Percentiles rank a stretch among this genome's conserved stretches.
Conservation (phyloP, 495 filamentous ascomycete species). For the Penicillium argentinense region DNA sequence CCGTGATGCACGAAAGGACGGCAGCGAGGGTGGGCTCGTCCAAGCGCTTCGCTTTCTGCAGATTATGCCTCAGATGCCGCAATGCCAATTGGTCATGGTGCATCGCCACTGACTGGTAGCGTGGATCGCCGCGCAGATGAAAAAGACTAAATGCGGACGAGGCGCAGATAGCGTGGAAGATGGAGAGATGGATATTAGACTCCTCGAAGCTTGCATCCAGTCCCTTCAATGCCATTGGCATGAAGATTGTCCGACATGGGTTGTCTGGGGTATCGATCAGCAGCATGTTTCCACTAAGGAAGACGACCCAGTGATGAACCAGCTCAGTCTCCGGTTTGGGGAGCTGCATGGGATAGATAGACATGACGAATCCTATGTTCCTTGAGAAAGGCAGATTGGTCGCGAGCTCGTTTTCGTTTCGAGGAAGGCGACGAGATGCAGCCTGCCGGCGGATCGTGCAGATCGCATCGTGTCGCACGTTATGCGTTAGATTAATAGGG, state of each 20-base stretch:
- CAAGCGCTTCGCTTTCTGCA: slow-evolving; percentile 14
- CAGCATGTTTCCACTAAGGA: slow-evolving; percentile 28
- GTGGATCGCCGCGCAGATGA: slow-evolving; percentile 19
- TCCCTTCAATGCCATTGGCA: slow-evolving; percentile 26
- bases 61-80: slow-evolving; percentile 21
- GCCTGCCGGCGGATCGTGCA: neutral
- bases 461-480: neutral
- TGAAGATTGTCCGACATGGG: slow-evolving; percentile 24
- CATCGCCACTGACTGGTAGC: slow-evolving; percentile 26
- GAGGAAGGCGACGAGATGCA: neutral
- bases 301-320: slow-evolving; percentile 28
- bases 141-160: slow-evolving; percentile 32
- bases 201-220: slow-evolving; percentile 12
- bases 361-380: neutral
- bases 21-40: slow-evolving; percentile 25
- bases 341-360: slow-evolving; percentile 9
- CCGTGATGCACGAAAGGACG: slow-evolving; percentile 24
- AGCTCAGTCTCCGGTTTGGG: slow-evolving; percentile 24
- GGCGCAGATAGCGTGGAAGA: slow-evolving; percentile 33
- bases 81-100: slow-evolving; percentile 26
- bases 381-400: neutral
- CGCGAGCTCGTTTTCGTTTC: neutral
- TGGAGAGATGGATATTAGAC: slow-evolving; percentile 23
- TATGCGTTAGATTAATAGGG: neutral
- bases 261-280: slow-evolving; percentile 27